phyloP scores from a whole-genome alignment of 331 rosid species.

The Rosa hybrid region DNA sequence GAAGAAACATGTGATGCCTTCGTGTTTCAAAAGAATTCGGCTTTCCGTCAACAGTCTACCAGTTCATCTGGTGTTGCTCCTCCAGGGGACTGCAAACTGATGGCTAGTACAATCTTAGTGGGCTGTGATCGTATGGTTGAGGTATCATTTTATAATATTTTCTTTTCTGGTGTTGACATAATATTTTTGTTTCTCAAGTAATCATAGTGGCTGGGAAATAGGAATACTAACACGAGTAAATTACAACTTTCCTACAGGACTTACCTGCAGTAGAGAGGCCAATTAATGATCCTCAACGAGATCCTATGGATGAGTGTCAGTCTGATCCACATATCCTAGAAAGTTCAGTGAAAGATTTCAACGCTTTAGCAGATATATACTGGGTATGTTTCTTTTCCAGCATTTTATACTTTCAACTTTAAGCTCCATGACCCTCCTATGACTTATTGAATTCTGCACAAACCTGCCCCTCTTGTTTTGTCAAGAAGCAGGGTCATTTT shows the following conservation, averaged over 20 bases:
- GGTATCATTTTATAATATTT: slow-evolving; percentile 49
- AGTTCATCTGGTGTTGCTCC: slow-evolving; percentile 45
- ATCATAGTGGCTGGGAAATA: slow-evolving; percentile 1
- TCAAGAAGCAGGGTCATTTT: neutral
- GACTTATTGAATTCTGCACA: slow-evolving; percentile 23
- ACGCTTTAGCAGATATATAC: slow-evolving; percentile 66
- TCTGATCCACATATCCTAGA: slow-evolving; percentile 54
- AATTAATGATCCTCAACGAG: slow-evolving; percentile 48
- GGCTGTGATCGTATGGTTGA: slow-evolving; percentile 44
- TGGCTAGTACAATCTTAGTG: slow-evolving; percentile 39
- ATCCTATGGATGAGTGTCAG: slow-evolving; percentile 50
- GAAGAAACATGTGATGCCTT: slow-evolving; percentile 97
- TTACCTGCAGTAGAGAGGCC: slow-evolving; percentile 48
- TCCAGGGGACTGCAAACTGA: slow-evolving; percentile 39
- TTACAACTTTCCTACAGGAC: slow-evolving; percentile 45
- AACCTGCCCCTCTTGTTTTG: slow-evolving; percentile 8
- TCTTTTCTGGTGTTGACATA: neutral
- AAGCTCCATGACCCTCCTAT: slow-evolving; percentile 4
- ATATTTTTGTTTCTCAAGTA: slow-evolving; percentile 5
- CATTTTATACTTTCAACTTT: slow-evolving; percentile 6
- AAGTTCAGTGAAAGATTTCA: slow-evolving; percentile 56
- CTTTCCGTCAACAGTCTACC: slow-evolving; percentile 36
- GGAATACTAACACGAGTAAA: slow-evolving; percentile 21
- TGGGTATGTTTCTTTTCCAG: slow-evolving; percentile 69
- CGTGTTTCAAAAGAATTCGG: slow-evolving; percentile 57